These are phyloP conservation scores for Pseudevernia furfuracea DNA, from an alignment of 495 filamentous ascomycete genomes.

Conservation along the genomic window DNA sequence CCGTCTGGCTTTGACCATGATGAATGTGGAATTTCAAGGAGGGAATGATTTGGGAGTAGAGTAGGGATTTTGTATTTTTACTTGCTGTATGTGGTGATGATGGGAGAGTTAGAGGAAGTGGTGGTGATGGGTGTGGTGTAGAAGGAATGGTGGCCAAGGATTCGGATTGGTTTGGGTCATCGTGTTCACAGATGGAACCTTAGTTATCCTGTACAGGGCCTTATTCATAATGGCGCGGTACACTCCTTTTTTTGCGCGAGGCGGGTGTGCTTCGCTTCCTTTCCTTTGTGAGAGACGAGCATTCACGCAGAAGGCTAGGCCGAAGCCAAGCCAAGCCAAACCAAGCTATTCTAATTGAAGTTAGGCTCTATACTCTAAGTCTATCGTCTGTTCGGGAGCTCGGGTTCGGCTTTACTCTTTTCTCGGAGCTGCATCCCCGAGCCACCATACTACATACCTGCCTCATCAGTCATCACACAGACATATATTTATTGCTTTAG, in stretches of 20 bases:
- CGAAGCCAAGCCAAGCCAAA: not conserved
- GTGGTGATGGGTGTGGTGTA: conserved; percentile 18
- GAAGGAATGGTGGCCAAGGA: conserved; percentile 4
- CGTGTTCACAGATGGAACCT: conserved; percentile 11
- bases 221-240: conserved; percentile 8
- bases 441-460: not conserved
- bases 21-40: not conserved
- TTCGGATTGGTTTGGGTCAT: conserved; percentile 7
- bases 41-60: conserved; percentile 4
- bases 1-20: not conserved
- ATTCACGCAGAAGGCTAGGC: not conserved
- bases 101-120: conserved; percentile 8
- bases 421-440: not conserved
- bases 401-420: too few relatives aligned
- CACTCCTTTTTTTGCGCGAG: conserved; percentile 3
- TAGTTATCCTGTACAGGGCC: conserved; percentile 17
- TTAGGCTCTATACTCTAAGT: not conserved
- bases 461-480: not conserved
- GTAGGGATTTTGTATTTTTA: too few relatives aligned
- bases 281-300: not conserved
- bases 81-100: conserved; percentile 10
- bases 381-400: too few relatives aligned
- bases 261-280: not conserved
- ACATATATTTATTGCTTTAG: not conserved
- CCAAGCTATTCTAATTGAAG: not conserved